Conservation (phyloP, 1,139 yeast species). For the Candida sp. region DNA sequence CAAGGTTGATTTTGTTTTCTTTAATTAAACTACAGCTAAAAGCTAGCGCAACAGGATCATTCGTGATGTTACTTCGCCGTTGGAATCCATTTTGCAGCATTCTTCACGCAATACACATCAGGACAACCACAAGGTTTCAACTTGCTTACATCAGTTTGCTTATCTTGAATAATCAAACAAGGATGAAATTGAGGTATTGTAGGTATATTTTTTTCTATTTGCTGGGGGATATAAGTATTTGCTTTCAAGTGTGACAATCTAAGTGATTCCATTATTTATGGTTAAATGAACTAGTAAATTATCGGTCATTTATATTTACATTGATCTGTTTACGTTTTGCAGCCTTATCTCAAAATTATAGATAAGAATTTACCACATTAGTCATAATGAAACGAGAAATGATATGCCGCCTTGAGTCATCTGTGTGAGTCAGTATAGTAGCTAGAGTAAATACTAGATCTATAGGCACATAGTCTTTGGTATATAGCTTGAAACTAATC, state of each 20-base stretch:
- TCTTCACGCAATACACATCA: constrained; percentile 39
- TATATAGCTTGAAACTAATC: no score
- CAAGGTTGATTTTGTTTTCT: no score
- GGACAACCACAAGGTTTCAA: constrained; percentile 44
- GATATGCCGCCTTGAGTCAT: neutral
- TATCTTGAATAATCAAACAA: constrained; percentile 42
- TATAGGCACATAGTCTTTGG: no score
- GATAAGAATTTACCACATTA: neutral
- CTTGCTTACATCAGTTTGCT: constrained; percentile 37
- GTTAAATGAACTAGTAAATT: neutral
- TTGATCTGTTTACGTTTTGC: neutral
- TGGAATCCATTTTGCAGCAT: constrained; percentile 44
- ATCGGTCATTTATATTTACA: neutral
- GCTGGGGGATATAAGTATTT: constrained; percentile 31
- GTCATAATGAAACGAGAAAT: neutral
- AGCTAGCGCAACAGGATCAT: no score
- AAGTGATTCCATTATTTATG: constrained; percentile 25
- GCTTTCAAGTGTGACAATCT: constrained; percentile 23
- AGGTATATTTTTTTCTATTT: constrained; percentile 13
- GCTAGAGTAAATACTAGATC: no score
- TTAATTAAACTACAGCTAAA: no score
- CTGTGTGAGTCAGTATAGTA: no score
- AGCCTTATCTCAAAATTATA: neutral
- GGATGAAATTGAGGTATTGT: constrained; percentile 40
- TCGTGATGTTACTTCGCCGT: constrained; percentile 13